Conservation (phyloP, 345 rosid species). For the Gossypium longicalyx region DNA sequence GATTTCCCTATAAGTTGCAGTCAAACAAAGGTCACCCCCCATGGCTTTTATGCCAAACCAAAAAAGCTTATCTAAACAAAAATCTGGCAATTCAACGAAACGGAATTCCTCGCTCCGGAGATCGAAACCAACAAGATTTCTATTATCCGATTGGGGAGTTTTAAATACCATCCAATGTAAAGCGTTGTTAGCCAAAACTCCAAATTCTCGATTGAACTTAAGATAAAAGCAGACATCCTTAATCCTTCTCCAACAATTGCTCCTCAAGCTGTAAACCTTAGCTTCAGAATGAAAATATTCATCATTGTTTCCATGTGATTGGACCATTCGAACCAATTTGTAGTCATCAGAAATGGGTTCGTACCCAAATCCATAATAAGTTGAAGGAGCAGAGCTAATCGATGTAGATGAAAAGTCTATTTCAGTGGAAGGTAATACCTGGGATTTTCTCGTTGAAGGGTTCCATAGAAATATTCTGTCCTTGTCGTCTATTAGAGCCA, state of each 20-base stretch:
- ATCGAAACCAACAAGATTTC: constrained; percentile 15
- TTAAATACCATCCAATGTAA: constrained; percentile 39
- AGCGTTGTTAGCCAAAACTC: constrained; percentile 28
- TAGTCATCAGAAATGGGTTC: constrained; percentile 32
- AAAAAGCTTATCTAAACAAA: neutral
- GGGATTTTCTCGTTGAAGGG: constrained; percentile 26
- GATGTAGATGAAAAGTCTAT: neutral
- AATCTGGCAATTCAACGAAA: constrained; percentile 22
- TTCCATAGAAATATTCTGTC: constrained; percentile 30
- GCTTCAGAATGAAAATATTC: constrained; percentile 27
- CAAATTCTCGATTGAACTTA: constrained; percentile 27
- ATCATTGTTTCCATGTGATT: constrained; percentile 11
- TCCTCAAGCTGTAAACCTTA: constrained; percentile 33
- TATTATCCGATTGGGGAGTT: constrained; percentile 27
- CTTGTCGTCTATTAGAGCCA: constrained; percentile 27
- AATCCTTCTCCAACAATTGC: constrained; percentile 34
- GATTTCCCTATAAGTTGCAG: constrained; percentile 5
- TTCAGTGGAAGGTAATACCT: neutral
- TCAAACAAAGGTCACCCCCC: constrained; percentile 26
- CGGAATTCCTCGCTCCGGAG: neutral
- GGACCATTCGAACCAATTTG: constrained; percentile 30
- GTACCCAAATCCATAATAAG: constrained; percentile 38
- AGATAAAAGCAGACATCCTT: constrained; percentile 27
- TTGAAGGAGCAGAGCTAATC: too few species aligned
- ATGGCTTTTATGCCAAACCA: constrained; percentile 25